Conservation (phyloP, 441 rosid genomes). For the Populus hybrid region DNA sequence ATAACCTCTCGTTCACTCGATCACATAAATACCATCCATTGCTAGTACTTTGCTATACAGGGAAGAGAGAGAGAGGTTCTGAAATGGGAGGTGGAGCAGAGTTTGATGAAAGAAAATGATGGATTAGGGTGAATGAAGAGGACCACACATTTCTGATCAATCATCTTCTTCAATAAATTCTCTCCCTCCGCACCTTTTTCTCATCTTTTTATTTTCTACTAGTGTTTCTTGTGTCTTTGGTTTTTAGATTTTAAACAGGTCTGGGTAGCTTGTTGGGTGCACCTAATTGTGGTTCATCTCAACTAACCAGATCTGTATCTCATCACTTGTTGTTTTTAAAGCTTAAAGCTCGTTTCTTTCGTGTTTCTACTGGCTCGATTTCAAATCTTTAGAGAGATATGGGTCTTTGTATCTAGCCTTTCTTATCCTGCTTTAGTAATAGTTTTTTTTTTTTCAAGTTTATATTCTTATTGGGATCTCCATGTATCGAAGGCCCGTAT, state of each 20-base stretch:
- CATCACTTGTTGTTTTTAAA: not conserved
- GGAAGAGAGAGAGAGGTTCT: not conserved
- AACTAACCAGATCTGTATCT: conserved; percentile 38
- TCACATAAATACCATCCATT: not conserved
- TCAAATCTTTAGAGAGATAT: conserved; percentile 22
- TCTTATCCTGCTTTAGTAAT: not conserved
- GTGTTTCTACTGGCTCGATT: not conserved
- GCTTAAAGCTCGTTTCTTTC: conserved; percentile 1
- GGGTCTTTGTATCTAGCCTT: conserved; percentile 47
- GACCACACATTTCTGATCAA: conserved; percentile 2
- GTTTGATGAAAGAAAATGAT: not conserved
- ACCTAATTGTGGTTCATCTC: conserved; percentile 17
- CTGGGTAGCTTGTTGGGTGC: conserved; percentile 22
- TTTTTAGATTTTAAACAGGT: conserved; percentile 8
- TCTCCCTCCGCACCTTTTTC: not conserved
- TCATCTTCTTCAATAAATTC: conserved; percentile 1
- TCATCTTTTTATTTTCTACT: not conserved
- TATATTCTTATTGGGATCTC: conserved; percentile 12
- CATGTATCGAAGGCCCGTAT: conserved; percentile 32
- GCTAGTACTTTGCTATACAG: conserved; percentile 7
- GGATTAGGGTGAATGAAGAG: conserved; percentile 5
- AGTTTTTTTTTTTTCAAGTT: not conserved
- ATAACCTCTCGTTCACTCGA: conserved; percentile 12
- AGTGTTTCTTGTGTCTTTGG: not conserved
- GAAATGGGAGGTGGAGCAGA: not conserved